phyloP scores from a whole-genome alignment of 2,329 filamentous ascomycete genomes.

The Leptographium radiaticola region DNA sequence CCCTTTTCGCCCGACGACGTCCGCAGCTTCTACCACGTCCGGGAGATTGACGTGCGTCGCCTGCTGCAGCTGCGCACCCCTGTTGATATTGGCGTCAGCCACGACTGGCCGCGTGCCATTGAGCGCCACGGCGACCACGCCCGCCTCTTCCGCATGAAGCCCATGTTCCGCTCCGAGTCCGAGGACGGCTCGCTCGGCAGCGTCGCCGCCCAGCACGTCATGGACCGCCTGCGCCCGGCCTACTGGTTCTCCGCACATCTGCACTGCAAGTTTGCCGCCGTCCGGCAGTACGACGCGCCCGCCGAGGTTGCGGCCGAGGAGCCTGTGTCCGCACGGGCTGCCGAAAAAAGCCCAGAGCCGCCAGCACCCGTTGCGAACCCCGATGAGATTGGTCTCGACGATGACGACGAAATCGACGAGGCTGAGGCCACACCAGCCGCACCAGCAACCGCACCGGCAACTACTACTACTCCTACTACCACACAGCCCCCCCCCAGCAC shows the following conservation, averaged over 20 bases:
- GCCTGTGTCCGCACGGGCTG: neutral
- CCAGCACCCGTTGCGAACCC: slow-evolving; percentile 30
- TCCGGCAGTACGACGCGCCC: slow-evolving; percentile 36
- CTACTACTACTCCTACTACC: too few species aligned
- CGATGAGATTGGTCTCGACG: slow-evolving; percentile 59
- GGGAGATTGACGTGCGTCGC: slow-evolving; percentile 85
- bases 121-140: slow-evolving; percentile 63
- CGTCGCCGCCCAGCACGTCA: slow-evolving; percentile 62
- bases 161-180: slow-evolving; percentile 64
- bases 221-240: slow-evolving; percentile 67
- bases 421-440: slow-evolving; percentile 3
- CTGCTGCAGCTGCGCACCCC: slow-evolving; percentile 73
- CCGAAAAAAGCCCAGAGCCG: neutral
- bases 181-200: slow-evolving; percentile 64
- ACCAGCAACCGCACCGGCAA: neutral
- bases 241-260: slow-evolving; percentile 93
- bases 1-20: slow-evolving; percentile 71
- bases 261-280: slow-evolving; percentile 74
- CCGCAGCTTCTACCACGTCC: slow-evolving; percentile 75
- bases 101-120: slow-evolving; percentile 85
- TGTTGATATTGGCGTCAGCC: slow-evolving; percentile 81
- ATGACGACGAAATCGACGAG: slow-evolving; percentile 37
- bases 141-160: slow-evolving; percentile 60
- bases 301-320: neutral
- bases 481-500: slow-evolving; percentile 7